A percentile compares a stretch with the other conserved stretches of the same genome.
Evolutionary conservation across 306 rosid genomes (phyloP).

Genomic region (barrel medic (Medicago truncatula)): DNA sequence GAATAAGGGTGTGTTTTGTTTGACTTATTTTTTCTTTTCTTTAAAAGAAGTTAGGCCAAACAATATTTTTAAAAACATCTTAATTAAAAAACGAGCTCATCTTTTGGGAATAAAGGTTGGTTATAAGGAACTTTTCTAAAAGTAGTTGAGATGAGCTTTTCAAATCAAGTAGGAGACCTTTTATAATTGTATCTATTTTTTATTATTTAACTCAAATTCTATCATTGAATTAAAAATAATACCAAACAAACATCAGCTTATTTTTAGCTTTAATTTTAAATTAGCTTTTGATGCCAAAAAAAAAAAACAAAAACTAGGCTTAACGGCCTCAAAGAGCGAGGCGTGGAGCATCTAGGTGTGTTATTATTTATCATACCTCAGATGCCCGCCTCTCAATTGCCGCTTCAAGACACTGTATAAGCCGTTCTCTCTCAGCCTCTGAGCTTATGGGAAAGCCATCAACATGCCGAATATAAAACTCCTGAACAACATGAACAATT

Average conservation of each 20-base stretch:
- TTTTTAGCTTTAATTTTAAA: not conserved
- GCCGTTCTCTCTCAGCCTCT: slow-evolving; percentile 88
- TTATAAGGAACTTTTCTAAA: not conserved
- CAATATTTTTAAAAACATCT: no score
- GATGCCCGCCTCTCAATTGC: slow-evolving; percentile 91
- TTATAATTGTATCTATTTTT: no score
- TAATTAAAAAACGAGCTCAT: not conserved
- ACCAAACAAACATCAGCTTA: not conserved
- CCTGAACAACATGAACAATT: slow-evolving; percentile 53
- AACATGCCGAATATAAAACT: slow-evolving; percentile 85
- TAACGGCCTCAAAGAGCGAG: not conserved
- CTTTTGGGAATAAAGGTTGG: not conserved
- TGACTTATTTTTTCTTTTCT: not conserved
- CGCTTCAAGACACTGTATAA: slow-evolving; percentile 89
- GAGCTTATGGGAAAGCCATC: slow-evolving; percentile 92
- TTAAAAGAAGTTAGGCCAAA: not conserved
- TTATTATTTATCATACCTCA: slow-evolving; percentile 59
- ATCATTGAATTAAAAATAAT: no score
- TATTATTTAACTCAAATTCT: no score
- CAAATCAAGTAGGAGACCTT: not conserved
- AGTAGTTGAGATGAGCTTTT: not conserved
- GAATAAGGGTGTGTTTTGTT: not conserved
- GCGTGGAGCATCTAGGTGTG: not conserved
- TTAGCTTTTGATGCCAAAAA: not conserved
- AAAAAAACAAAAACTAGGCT: not conserved